Base-by-base conservation (phyloP, 441 rosid genomes). In the Pelargonium citronellum region DNA sequence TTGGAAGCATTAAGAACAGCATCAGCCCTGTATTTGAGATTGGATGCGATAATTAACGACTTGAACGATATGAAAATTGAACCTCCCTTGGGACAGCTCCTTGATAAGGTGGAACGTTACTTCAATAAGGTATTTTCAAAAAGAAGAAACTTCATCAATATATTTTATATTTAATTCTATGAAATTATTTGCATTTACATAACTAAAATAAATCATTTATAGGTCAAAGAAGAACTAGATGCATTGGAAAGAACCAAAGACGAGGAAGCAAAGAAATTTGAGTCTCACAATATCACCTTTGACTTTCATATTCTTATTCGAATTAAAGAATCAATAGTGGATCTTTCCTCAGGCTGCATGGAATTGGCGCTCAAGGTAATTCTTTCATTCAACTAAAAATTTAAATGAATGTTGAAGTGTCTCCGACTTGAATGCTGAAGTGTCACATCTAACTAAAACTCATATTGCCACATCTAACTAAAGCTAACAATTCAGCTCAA, bases 291-390 rank as follows among this genome's bases (percentile, higher is more conserved):
- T 19, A 90, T 95, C 65, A 79, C 87, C 9, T 88, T 95, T 65
- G 93, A 92, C 79, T 92, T 95, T 49, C 57, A 49, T 44, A 75
- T 92, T 69, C 86, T 95, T 2, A 64, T 89, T 60, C 89, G 80
- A 72, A 87, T 92, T 73, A 95, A 95, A 81, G 99, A 95, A 80
- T 77, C 91, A 60, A 81, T 89, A 83, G 98, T 95, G 73, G 98
- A 95, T 85, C 84, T 91, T 71, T 95, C 96, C 71, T 91, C 98
- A 7, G 85, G 76, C 77, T 88, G 96, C 77, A 95, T 91, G 96
- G 99, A 95, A 75, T 75, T 88, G 60, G 95, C 93, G 66, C 79
- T 95, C 58, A 88, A 88, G 93, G 97, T 90, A 83, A 30, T 1
- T 13, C 6, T 34, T 34, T 34, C 39, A 3, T 34, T 34, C 39